Percentiles rank a stretch among this genome's conserved stretches.
These are phyloP conservation scores for Trypanosoma theileri DNA, from an alignment of 208 protist genomes.

Conservation along the genomic window DNA sequence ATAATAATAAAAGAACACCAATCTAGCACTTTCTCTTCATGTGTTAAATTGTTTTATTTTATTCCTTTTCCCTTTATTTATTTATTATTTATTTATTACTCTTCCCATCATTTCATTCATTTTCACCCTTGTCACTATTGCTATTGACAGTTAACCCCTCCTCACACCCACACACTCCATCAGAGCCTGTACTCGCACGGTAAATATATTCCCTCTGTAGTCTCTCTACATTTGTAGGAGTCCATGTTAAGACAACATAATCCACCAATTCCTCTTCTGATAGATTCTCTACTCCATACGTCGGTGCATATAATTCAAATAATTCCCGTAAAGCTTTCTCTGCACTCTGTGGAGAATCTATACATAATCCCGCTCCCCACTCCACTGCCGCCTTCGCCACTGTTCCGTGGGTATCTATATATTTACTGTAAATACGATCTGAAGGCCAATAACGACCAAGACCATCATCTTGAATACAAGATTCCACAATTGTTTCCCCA, in stretches of 20 bases:
- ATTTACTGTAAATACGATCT: constrained; percentile 75
- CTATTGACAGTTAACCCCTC: no score
- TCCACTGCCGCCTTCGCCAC: constrained; percentile 38
- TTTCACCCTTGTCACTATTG: no score
- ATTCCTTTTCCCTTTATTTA: constrained; percentile 6
- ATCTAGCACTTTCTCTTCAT: no score
- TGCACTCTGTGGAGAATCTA: constrained; percentile 54
- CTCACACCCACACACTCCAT: no score
- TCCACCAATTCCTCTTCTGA: constrained; percentile 42
- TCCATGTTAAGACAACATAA: constrained; percentile 55
- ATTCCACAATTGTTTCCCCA: constrained; percentile 76
- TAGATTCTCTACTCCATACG: constrained; percentile 49
- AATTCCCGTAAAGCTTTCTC: constrained; percentile 52
- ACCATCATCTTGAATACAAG: constrained; percentile 83
- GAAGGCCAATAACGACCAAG: constrained; percentile 86
- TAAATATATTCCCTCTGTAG: constrained; percentile 57
- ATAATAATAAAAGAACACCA: not conserved
- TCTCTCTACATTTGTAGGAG: constrained; percentile 22
- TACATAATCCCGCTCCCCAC: constrained; percentile 49
- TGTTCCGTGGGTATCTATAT: constrained; percentile 55
- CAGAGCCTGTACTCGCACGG: no score
- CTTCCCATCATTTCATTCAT: not conserved
- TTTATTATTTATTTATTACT: constrained; percentile 12
- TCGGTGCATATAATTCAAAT: constrained; percentile 56
- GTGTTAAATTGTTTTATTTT: not conserved